phyloP scores from a whole-genome alignment of 108 stramenopile genomes.

The Conticribra guillardii region DNA sequence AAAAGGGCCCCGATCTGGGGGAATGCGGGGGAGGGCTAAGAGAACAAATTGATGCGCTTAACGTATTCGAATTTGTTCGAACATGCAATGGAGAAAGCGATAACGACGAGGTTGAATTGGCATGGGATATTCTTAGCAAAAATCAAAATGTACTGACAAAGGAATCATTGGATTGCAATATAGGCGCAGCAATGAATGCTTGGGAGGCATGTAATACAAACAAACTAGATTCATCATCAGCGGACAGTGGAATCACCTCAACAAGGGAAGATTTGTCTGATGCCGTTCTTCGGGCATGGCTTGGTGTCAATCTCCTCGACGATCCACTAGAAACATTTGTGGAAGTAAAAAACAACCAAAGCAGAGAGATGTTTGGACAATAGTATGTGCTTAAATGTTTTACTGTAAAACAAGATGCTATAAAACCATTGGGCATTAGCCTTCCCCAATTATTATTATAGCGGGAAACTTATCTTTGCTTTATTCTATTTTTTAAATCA shows the following conservation, averaged over 20 bases:
- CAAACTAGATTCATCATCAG: neutral
- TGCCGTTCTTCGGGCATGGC: constrained; percentile 31
- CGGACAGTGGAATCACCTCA: neutral
- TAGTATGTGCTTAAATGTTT: too few species aligned
- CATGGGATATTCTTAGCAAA: constrained; percentile 31
- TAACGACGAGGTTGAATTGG: neutral
- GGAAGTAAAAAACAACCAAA: too few species aligned
- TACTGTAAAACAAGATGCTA: too few species aligned
- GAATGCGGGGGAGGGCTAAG: constrained; percentile 26
- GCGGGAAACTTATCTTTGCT: too few species aligned
- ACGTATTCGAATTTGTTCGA: constrained; percentile 23
- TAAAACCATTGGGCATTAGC: too few species aligned
- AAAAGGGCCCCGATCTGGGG: constrained; percentile 35
- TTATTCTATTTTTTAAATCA: too few species aligned
- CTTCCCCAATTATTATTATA: too few species aligned
- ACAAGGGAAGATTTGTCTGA: constrained; percentile 10
- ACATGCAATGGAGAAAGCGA: neutral
- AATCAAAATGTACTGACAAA: constrained; percentile 24
- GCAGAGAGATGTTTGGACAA: too few species aligned
- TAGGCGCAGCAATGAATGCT: constrained; percentile 25
- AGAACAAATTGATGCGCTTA: constrained; percentile 38
- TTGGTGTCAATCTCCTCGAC: constrained; percentile 27
- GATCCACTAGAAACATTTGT: constrained; percentile 29
- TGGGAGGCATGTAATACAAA: constrained; percentile 9
- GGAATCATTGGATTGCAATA: constrained; percentile 27